These are phyloP conservation scores for Juglanconis oblonga DNA, from an alignment of 2,329 filamentous ascomycete species.

Conservation along the genomic window DNA sequence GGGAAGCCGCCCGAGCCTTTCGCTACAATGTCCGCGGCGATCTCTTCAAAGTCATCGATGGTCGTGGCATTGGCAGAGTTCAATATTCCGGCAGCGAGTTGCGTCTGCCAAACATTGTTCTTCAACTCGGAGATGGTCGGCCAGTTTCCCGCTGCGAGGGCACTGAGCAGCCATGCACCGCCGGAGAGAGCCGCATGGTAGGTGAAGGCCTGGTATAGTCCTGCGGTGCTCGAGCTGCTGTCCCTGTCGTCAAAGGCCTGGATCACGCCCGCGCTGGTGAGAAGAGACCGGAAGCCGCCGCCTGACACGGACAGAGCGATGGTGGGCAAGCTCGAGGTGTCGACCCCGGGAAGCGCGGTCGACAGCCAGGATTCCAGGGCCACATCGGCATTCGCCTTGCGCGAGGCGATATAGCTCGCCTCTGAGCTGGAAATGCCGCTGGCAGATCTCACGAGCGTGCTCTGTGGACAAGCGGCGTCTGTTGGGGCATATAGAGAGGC, in stretches of 20 bases:
- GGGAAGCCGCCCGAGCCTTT: conserved; percentile 12
- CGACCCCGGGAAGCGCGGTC: conserved; percentile 3
- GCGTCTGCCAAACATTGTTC: conserved; percentile 10
- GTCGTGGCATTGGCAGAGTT: conserved; percentile 1
- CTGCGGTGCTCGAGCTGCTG: conserved; percentile 17
- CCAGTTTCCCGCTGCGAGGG: conserved; percentile 20
- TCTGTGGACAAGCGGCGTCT: conserved; percentile 4
- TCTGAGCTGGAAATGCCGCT: conserved; percentile 12
- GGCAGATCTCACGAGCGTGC: conserved; percentile 13
- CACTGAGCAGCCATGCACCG: conserved; percentile 23
- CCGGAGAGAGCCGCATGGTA: conserved; percentile 24
- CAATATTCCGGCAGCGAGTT: conserved; percentile 12
- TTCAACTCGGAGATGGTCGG: conserved; percentile 17
- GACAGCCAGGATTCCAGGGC: conserved; percentile 9
- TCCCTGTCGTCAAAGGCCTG: conserved; percentile 25
- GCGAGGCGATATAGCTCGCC: background rate
- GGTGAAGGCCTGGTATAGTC: conserved; percentile 21
- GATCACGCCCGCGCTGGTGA: conserved; percentile 28
- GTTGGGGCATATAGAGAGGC: conserved; percentile 5
- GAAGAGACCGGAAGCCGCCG: conserved; percentile 27
- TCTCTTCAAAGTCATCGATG: conserved; percentile 1
- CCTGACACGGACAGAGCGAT: conserved; percentile 26
- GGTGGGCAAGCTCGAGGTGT: conserved; percentile 18
- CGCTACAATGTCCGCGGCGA: conserved; percentile 5
- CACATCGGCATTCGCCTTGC: conserved; percentile 9